Evolutionary conservation across 306 rosid genomes (phyloP), one percentile per base, ranked within the genome.

Genomic region (Gleditsia sinensis): DNA sequence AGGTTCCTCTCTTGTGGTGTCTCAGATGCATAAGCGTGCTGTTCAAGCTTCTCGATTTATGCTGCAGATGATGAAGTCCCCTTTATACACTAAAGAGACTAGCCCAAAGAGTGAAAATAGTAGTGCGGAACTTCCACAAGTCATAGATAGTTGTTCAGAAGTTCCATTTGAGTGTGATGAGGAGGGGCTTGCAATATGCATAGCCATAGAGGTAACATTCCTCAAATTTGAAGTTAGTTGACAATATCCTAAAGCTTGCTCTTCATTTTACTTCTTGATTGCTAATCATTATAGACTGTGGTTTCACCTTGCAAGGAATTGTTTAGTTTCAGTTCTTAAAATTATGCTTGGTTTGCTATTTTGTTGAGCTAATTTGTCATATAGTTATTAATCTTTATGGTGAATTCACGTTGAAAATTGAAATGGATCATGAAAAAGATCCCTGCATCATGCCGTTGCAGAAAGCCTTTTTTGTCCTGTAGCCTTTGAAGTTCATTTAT

Each of bases 41-140:
- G 95, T 94, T 76, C 97, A 87, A 83, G 99, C 96, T 80, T 92
- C 97, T 43, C 95, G 92, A 25, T 94, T 92, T 77, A 92, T 94
- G 97, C 84, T 94, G 85, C 96, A 94, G 84, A 91, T 94, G 97
- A 81, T 92, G 86, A 95, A 88, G 84, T 84, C 82, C 71, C 93
- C 96, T 34, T 83, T 90, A 16, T 92, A 86, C 58, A 69, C 53
- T 66, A 86, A 76, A 72, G 89, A 86, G 72, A 69, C 82, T 74
- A 88, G 82, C 74, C 83, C 55, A 30, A 90, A 60, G 57, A 64
- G 86, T 78, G 88, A 51, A 82, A 83, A 72, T 75, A 72, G 61
- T 69, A 57, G 69, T 40, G 30, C 63, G 51, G 89, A 85, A 61
- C 55, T 24, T 32, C 89, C 84, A 20, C 83, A 93, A 77, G 87